Evolutionary conservation across 495 filamentous ascomycete species (phyloP), one percentile per base, ranked within the genome.

Genomic region (Aspergillus homomorphus): DNA sequence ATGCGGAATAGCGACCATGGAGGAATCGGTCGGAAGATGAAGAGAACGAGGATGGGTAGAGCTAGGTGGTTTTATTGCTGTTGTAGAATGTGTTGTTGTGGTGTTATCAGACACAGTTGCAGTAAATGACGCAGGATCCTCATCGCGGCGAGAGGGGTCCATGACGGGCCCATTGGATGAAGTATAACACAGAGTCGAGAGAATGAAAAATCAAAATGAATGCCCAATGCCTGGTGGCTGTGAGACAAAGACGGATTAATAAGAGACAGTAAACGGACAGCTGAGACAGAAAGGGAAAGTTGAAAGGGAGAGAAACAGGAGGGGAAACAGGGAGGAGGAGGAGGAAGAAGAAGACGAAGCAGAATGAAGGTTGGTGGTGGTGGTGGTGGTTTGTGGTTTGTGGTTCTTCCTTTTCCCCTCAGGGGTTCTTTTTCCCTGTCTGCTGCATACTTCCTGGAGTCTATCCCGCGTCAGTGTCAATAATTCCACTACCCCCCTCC

Each of bases 21-120:
- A 78, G 46, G 83, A 70, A 51, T 75, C 71, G 62, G 74, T 73
- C 62, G 82, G 69, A 53, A 71, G 72, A 53, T 81, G 12, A 67
- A 15, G 72, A 63, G 15, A 60, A 62, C 21, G 59, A 26, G 21
- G 45, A 26, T 7, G 52, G 43, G 33, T 9, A 38, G 33, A 38
- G 33, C 33, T 38, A 10, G 33, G 10, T 9, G 33, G 2, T 5
- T 14, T 38, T 38, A 14, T 38, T 12, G 12, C 33, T 5, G 33
- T 38, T 38, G 33, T 28, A 28, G 26, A 12, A 10, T 38, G 33
- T 38, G 33, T 38, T 7, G 33, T 38, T 38, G 33, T 38, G 33
- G 33, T 38, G 6, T 7, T 7, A 38, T 38, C 33, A 12, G 33
- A 38, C 33, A 38, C 33, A 54, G 65, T 63, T 59, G 65, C 65